Evolutionary conservation across 2,329 filamentous ascomycete genomes (phyloP).

Genomic region (Pseudocercospora eumusae): DNA sequence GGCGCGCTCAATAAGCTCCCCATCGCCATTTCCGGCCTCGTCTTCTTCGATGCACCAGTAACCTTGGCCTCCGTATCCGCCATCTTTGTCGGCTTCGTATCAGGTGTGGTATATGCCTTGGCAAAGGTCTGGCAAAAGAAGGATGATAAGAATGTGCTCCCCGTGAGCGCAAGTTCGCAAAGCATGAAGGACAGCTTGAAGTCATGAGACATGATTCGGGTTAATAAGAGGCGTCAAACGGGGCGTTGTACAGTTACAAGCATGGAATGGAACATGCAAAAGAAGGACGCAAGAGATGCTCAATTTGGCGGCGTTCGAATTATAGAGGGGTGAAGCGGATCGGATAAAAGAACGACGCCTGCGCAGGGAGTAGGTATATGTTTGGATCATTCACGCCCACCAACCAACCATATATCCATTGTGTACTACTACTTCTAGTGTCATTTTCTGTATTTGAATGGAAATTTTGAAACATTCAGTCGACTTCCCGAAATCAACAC

Average conservation of each 20-base stretch:
- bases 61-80: slow-evolving; percentile 90
- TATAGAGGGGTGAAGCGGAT: background rate
- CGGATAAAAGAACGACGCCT: background rate
- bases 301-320: background rate
- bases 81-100: slow-evolving; percentile 87
- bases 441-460: slow-evolving; percentile 1
- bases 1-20: slow-evolving; percentile 97
- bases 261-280: slow-evolving; percentile 1
- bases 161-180: slow-evolving; percentile 77
- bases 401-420: slow-evolving; percentile 1
- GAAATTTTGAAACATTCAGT: background rate
- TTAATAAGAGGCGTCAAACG: background rate
- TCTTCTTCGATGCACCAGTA: slow-evolving; percentile 94
- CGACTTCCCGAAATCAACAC: background rate
- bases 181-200: slow-evolving; percentile 86
- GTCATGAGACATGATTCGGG: slow-evolving; percentile 47
- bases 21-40: slow-evolving; percentile 83
- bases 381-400: background rate
- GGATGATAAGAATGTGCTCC: slow-evolving; percentile 62
- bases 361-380: slow-evolving; percentile 7
- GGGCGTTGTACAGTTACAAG: slow-evolving; percentile 3
- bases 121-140: slow-evolving; percentile 81
- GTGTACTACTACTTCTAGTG: slow-evolving; percentile 3
- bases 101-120: slow-evolving; percentile 85
- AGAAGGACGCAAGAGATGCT: slow-evolving; percentile 2